phyloP scores from a whole-genome alignment of 2,329 filamentous ascomycete species.

The Penicillium sp. region DNA sequence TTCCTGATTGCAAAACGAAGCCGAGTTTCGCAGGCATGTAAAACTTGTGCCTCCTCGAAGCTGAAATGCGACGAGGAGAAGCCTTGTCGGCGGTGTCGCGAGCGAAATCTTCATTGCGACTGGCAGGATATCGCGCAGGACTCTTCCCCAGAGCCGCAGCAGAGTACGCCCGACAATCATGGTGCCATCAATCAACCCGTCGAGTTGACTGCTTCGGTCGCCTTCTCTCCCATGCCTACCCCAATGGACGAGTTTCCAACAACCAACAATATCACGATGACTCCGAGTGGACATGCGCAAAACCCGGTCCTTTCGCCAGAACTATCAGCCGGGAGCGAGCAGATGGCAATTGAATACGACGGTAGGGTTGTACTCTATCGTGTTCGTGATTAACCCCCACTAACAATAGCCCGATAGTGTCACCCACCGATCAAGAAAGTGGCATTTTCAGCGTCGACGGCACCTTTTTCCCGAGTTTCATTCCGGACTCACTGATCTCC shows the following conservation, averaged over 20 bases:
- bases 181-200: neutral
- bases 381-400: neutral
- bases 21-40: slow-evolving; percentile 52
- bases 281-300: slow-evolving; percentile 3
- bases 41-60: slow-evolving; percentile 52
- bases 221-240: slow-evolving; percentile 17
- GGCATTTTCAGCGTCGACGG: slow-evolving; percentile 30
- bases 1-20: slow-evolving; percentile 24
- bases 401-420: slow-evolving; percentile 13
- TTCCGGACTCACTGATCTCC: slow-evolving; percentile 28
- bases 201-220: slow-evolving; percentile 1
- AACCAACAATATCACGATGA: slow-evolving; percentile 2
- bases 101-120: slow-evolving; percentile 49
- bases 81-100: slow-evolving; percentile 52
- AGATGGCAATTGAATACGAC: slow-evolving; percentile 15
- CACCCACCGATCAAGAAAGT: slow-evolving; percentile 28
- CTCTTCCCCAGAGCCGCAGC: slow-evolving; percentile 17
- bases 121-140: slow-evolving; percentile 25
- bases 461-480: slow-evolving; percentile 31
- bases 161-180: slow-evolving; percentile 5
- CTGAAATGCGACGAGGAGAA: slow-evolving; percentile 56
- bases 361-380: slow-evolving; percentile 4
- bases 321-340: slow-evolving; percentile 8
- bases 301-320: slow-evolving; percentile 15
- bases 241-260: slow-evolving; percentile 14